Percentiles rank a stretch among this genome's conserved stretches.
These are phyloP conservation scores for Debaryomyces sp. DNA, from an alignment of 1,139 yeast genomes.

Conservation along the genomic window DNA sequence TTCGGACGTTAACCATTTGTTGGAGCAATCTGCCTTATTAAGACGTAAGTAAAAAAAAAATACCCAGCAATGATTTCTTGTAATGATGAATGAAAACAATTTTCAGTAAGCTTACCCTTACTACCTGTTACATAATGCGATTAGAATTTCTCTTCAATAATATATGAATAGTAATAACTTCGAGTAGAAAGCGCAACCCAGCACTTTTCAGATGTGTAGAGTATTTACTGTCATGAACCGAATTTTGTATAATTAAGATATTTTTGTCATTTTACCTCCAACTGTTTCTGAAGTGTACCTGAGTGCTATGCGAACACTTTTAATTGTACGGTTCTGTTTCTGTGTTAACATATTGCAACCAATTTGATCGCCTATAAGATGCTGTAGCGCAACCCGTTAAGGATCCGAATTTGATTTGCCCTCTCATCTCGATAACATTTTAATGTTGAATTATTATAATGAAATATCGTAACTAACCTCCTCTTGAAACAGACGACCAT, in stretches of 20 bases:
- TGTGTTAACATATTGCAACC: no score
- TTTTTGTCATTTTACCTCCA: neutral
- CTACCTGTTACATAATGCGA: neutral
- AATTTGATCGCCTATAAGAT: neutral
- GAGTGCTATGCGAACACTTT: neutral
- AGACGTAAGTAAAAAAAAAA: constrained; percentile 10
- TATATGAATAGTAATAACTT: neutral
- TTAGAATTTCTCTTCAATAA: neutral
- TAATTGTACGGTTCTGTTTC: neutral
- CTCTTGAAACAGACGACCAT: neutral
- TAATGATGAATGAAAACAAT: constrained; percentile 3
- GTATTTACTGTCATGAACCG: neutral
- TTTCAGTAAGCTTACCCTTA: neutral
- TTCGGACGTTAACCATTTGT: constrained; percentile 69
- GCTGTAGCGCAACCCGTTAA: no score
- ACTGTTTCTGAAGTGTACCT: neutral
- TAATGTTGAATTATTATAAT: neutral
- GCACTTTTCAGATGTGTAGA: neutral
- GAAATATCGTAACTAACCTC: neutral
- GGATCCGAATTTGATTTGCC: neutral
- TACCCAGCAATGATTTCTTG: neutral
- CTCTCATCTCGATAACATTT: neutral
- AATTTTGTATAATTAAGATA: neutral
- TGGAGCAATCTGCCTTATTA: constrained; percentile 42
- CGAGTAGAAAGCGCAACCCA: neutral